Evolutionary conservation across 495 filamentous ascomycete species (phyloP).

Genomic region (Cercophora sp.): DNA sequence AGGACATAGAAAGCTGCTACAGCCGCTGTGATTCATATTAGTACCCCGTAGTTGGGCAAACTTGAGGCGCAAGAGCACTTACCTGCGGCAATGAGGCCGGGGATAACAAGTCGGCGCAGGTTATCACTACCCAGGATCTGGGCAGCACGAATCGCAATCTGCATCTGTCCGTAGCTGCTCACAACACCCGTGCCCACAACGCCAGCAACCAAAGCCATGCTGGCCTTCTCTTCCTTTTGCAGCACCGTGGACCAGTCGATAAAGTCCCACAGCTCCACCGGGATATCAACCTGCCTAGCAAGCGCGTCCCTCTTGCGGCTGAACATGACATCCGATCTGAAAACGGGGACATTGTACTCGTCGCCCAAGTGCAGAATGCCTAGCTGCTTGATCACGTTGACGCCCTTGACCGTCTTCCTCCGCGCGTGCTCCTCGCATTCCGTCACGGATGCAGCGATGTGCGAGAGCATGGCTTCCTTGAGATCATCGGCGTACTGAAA

Average conservation of each 20-base stretch:
- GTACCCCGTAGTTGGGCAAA: slow-evolving; percentile 3
- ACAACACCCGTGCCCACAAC: slow-evolving; percentile 76
- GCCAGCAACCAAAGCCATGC: slow-evolving; percentile 88
- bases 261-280: slow-evolving; percentile 88
- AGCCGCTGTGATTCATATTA: slow-evolving; percentile 48
- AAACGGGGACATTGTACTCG: slow-evolving; percentile 76
- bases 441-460: slow-evolving; percentile 73
- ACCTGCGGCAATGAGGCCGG: slow-evolving; percentile 74
- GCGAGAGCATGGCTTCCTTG: slow-evolving; percentile 84
- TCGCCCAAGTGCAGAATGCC: slow-evolving; percentile 85
- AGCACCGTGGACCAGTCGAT: slow-evolving; percentile 79
- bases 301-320: slow-evolving; percentile 70
- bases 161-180: slow-evolving; percentile 82
- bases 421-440: slow-evolving; percentile 82
- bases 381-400: slow-evolving; percentile 79
- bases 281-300: slow-evolving; percentile 77
- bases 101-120: slow-evolving; percentile 73
- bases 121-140: slow-evolving; percentile 83
- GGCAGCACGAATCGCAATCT: slow-evolving; percentile 74
- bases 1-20: slow-evolving; percentile 75
- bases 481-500: slow-evolving; percentile 94
- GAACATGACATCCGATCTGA: slow-evolving; percentile 92
- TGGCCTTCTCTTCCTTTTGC: slow-evolving; percentile 88
- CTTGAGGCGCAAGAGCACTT: slow-evolving; percentile 34
- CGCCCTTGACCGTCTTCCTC: slow-evolving; percentile 71